Evolutionary conservation across 768 basidiomycete species (phyloP).

Genomic region (Suillus fuscotomentosus): DNA sequence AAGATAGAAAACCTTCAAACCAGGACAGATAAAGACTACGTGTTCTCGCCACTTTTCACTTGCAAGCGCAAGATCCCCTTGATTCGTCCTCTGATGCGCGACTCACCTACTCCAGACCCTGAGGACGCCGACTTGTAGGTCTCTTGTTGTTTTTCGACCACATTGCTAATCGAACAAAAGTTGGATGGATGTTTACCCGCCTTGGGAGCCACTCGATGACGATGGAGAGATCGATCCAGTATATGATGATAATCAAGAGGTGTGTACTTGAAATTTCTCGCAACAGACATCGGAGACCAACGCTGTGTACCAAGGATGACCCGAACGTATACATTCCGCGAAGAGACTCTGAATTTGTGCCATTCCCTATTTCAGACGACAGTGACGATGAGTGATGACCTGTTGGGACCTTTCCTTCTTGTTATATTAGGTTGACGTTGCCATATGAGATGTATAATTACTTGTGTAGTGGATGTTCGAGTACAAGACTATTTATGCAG

Average conservation of each 20-base stretch:
- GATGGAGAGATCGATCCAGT: slow-evolving; percentile 25
- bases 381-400: neutral
- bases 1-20: slow-evolving; percentile 17
- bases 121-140: slow-evolving; percentile 19
- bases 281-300: neutral
- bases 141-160: neutral
- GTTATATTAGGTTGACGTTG: neutral
- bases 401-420: neutral
- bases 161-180: slow-evolving; percentile 7
- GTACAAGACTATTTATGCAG: neutral
- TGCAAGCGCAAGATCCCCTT: slow-evolving; percentile 18
- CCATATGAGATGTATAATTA: neutral
- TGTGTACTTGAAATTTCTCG: neutral
- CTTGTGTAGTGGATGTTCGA: neutral
- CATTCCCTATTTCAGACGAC: neutral
- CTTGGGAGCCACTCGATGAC: slow-evolving; percentile 26
- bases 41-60: slow-evolving; percentile 25
- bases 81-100: slow-evolving; percentile 13
- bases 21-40: slow-evolving; percentile 15
- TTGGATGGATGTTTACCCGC: slow-evolving; percentile 18
- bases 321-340: neutral
- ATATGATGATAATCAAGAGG: neutral
- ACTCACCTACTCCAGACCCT: slow-evolving; percentile 10
- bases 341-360: neutral
- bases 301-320: neutral